Base-by-base conservation (phyloP, 768 basidiomycete genomes). In the Suillus plorans region DNA sequence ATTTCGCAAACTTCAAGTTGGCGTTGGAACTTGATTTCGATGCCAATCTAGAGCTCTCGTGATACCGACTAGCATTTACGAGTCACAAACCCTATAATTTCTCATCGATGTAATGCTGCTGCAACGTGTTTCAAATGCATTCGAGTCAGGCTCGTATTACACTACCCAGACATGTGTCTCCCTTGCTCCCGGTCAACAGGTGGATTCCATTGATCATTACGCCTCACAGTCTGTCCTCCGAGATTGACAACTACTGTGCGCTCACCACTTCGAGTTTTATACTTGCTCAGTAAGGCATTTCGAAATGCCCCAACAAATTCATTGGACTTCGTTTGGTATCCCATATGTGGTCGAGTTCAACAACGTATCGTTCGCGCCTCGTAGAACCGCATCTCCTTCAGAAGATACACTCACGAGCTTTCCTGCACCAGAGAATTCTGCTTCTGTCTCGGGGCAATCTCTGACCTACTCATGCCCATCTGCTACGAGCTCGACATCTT, bases 331-430 rank as follows among this genome's bases (percentile, higher is more conserved):
- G 42, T 75, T 67, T 41, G 74, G 74, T 7, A 41, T 77, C 2
- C 74, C 74, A 1, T 77, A 75, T 4, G 18, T 77, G 0, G 66
- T 64, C 47, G 76, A 76, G 58, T 77, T 77, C 14, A 69, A 61
- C 56, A 68, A 77, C 36, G 67, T 77, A 10, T 74, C 74, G 2
- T 59, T 75, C 4, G 61, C 18, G 13, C 66, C 60, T 36, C 42
- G 50, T 45, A 22, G 37, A 34, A 67, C 34, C 12, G 12, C 49
- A 9, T 49, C 49, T 18, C 28, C 36, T 36, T 60, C 56, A 37
- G 60, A 42, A 41, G 25, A 47, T 39, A 50, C 39, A 60, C 61
- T 31, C 20, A 4, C 55, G n/a, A 52, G 31, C 47, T 41, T 28
- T n/a, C 39, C n/a, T 53, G 28, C 44, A 42, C 58, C 62, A 5